Evolutionary conservation across 2,329 filamentous ascomycete species (phyloP), one percentile per base, ranked within the genome.

Genomic region (Aspergillus alliaceus): DNA sequence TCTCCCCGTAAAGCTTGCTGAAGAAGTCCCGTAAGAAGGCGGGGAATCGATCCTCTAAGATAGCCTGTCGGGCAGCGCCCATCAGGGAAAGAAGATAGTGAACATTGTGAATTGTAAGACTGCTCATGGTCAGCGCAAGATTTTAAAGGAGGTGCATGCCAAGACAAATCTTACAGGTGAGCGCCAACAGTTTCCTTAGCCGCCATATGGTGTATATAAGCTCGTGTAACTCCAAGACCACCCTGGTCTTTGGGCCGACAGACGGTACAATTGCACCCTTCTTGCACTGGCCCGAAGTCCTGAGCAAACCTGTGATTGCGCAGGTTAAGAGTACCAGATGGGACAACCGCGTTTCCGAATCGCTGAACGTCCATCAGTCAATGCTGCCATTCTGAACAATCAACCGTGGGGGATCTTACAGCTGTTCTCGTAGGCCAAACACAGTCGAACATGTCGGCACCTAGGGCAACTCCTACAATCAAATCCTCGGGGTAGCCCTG

Each of bases 361-460:
- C 95, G 87, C 71, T 86, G 55, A 11, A 12, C 5, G 2, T 24
- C 14, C n/a, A 35, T 22, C 9, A 29, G 27, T 34, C 14, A 46
- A 22, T 32, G 14, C 6, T 27, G 63, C 20, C 63, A 56, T 56
- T 51, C n/a, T n/a, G 14, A 34, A 31, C 11, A 34, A 2, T 15
- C 5, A 32, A 22, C 20, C 31, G 35, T 6, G n/a, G 11, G 39
- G 34, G 32, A 18, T 70, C 81, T 71, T 76, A 86, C 84, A 7
- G 95, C 95, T 34, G 95, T 99, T 53, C 95, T 84, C 4, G 95
- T 98, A 1, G 95, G 96, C 95, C 95, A 99, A 6, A 99, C 95
- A 71, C 96, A 99, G 77, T 99, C 95, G 72, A 99, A 99, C 95
- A 99, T 99, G 76, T 99, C 95, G 49, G 95, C 95, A 3, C 95